Base-by-base conservation (phyloP, 2,329 filamentous ascomycete genomes). In the Monosporascus cannonballus region DNA sequence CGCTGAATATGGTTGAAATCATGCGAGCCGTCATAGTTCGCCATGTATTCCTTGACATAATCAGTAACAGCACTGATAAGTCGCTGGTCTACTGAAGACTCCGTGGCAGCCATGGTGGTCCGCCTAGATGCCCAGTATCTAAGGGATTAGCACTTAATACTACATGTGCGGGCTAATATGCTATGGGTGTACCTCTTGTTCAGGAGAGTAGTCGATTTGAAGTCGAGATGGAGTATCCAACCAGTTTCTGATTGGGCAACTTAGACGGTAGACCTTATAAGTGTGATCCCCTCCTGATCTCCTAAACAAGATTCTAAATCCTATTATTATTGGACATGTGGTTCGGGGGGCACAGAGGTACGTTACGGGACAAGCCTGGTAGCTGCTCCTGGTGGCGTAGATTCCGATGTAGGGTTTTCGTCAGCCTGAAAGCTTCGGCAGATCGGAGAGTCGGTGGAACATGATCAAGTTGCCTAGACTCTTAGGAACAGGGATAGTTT, bases 1-100 rank as follows among this genome's bases (percentile, higher is more conserved):
- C 92, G 86, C 57, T 84, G 75, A 63, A 96, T 89, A 69, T 96
- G 92, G 52, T 82, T 76, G 75, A 89, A 95, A 73, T 96, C 90
- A 74, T 96, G 92, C 2, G 90, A 96, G 49, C 84, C 84, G 71
- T 96, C 92, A 71, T 90, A 90, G 57, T 81, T 76, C 46, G 81
- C 76, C 86, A 92, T 93, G 75, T 88, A 90, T 42, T 77, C 73
- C 64, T 83, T 74, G 50, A 90, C 85, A 67, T 86, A 89, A 46
- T 73, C 71, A 18, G 81, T 83, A 54, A 86, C 80, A 48, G 75
- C 65, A 34, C 73, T 70, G 65, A 83, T 73, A 58, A 88, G 73
- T 52, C 76, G 69, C 45, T 72, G 69, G 53, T 61, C 55, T 50
- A 51, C 52, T 37, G 58, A 48, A 51, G 59, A 51, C 50, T 60